Base-by-base conservation (phyloP, 1,284 basidiomycete genomes). In the Megacollybia platyphylla region DNA sequence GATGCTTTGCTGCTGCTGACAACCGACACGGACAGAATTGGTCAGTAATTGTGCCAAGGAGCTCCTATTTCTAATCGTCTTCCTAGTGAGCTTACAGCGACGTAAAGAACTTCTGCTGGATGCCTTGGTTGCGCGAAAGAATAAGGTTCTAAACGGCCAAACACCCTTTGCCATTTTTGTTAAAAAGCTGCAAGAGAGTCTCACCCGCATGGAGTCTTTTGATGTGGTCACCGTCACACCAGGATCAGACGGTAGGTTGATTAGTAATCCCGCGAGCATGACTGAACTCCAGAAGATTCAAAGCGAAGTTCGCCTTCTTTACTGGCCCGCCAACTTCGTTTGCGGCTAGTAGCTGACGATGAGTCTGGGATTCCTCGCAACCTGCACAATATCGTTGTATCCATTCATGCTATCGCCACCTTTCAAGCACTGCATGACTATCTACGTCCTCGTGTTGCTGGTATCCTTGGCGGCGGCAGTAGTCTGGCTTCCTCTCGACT, bases 351-450 rank as follows among this genome's bases (percentile, higher is more conserved):
- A 27, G 87, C 90, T 1, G 82, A 81, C 11, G 88, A 93, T 43
- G 87, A 87, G 36, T 78, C 87, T 0, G 88, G 92, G 50, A 72
- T 93, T 20, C 90, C 92, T 5, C 79, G 83, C 43, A 83, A 76
- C 53, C 72, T 90, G 45, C 82, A 85, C 51, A 89, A 89, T 49
- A 86, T 97, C 51, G 87, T 90, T 38, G 87, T 96, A 29, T 96
- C 91, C 3, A 94, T 97, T 47, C 92, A 96, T 56, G 92, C 91
- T 2, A 94, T 97, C 46, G 92, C 93, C 0, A 94, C 91, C 0
- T 90, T 97, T 70, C 89, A 93, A 59, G 89, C 91, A 0, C 71
- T 97, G 27, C 89, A 94, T 54, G 91, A 94, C 58, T 97, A 96
- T 58, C 73, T 97, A 8, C 81, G 90, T 0, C 92, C 92, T 11